Conservation (phyloP, 306 rosid species). For the Pyrus communis region DNA sequence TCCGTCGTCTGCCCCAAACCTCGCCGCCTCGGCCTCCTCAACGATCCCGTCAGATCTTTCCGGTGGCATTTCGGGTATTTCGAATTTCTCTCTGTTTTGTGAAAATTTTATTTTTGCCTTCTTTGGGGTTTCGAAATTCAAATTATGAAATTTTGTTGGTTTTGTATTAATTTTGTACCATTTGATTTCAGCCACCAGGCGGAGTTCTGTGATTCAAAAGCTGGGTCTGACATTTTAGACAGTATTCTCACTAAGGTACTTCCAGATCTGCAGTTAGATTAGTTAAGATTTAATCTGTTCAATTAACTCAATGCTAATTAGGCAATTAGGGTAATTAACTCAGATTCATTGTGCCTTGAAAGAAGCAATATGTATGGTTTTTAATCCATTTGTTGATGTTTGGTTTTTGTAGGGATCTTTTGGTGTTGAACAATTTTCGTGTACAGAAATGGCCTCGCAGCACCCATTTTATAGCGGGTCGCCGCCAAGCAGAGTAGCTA, state of each 20-base stretch:
- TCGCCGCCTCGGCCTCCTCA: slow-evolving; percentile 63
- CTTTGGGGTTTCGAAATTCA: neutral
- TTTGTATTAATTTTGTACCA: neutral
- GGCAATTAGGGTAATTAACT: neutral
- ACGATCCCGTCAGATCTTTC: slow-evolving; percentile 44
- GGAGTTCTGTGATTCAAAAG: slow-evolving; percentile 51
- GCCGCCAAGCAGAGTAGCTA: slow-evolving; percentile 95
- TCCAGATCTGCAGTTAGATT: neutral
- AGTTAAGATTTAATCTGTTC: too few species aligned
- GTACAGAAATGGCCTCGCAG: slow-evolving; percentile 52
- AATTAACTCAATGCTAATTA: neutral
- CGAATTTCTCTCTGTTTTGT: too few species aligned
- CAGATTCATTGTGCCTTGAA: neutral
- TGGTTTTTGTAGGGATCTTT: slow-evolving; percentile 43
- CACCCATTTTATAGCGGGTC: slow-evolving; percentile 94
- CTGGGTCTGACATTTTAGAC: slow-evolving; percentile 57
- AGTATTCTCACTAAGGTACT: slow-evolving; percentile 62
- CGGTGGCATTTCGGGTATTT: slow-evolving; percentile 65
- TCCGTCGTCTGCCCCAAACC: slow-evolving; percentile 80
- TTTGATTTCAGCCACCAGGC: slow-evolving; percentile 54
- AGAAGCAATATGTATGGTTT: neutral
- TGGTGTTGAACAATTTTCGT: slow-evolving; percentile 46
- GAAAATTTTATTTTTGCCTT: neutral
- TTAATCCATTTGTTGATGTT: neutral
- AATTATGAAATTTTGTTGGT: neutral